These are phyloP conservation scores for Petasospora rhodanensis DNA, from an alignment of 1,139 yeast species.

Conservation along the genomic window DNA sequence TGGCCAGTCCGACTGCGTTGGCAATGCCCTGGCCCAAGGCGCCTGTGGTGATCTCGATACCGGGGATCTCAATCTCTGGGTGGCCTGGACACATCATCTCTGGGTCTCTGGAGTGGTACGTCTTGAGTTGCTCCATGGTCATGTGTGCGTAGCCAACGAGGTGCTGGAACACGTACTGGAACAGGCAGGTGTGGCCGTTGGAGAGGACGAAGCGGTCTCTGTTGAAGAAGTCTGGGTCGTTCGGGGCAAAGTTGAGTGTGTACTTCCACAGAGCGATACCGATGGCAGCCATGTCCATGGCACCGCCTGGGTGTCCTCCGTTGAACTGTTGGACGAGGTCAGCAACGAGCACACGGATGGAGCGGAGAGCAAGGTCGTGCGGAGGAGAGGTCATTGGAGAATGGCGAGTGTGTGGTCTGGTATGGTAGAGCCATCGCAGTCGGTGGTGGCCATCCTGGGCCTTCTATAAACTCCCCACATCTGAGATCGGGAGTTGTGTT, in stretches of 20 bases:
- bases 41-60: conserved; percentile 97
- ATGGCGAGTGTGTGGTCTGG: too few relatives aligned
- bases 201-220: conserved; percentile 94
- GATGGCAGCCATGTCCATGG: conserved; percentile 94
- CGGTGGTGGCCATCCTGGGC: too few relatives aligned
- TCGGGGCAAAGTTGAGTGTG: conserved; percentile 76
- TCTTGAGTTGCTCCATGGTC: conserved; percentile 79
- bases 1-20: conserved; percentile 95
- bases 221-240: conserved; percentile 87
- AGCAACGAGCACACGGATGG: conserved; percentile 86
- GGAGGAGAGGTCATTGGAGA: too few relatives aligned
- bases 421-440: too few relatives aligned
- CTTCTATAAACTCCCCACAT: too few relatives aligned
- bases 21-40: conserved; percentile 98
- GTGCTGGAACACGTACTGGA: conserved; percentile 81
- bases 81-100: conserved; percentile 95
- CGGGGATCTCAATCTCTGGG: conserved; percentile 81
- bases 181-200: conserved; percentile 95
- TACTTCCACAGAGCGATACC: conserved; percentile 71
- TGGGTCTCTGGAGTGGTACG: conserved; percentile 70
- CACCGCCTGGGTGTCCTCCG: conserved; percentile 99
- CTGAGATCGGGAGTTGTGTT: too few relatives aligned
- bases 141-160: conserved; percentile 79
- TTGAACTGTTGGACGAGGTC: conserved; percentile 87
- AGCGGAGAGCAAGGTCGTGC: conserved; percentile 54